A percentile compares a stretch with the other conserved stretches of the same genome.
These are phyloP conservation scores for Nadsonia commutata DNA, from an alignment of 1,139 yeast genomes.

Conservation along the genomic window DNA sequence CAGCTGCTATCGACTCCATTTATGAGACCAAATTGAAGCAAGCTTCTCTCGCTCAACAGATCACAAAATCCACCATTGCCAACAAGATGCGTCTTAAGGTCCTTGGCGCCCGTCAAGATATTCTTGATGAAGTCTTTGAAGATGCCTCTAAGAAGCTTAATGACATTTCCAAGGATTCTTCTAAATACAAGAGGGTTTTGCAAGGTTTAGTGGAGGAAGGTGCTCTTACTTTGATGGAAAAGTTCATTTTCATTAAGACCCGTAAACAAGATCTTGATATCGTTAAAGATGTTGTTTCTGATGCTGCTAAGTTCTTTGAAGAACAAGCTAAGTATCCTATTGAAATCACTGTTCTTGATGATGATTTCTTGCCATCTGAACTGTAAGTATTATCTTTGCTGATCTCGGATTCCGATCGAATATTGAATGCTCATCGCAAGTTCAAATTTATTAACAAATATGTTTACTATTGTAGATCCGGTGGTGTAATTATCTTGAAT, in stretches of 20 bases:
- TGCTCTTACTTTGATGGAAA: conserved; percentile 59
- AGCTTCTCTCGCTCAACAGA: conserved; percentile 86
- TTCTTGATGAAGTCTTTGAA: conserved; percentile 59
- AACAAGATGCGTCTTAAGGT: conserved; percentile 90
- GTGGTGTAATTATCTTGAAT: conserved; percentile 70
- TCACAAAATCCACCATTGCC: conserved; percentile 85
- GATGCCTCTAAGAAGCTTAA: conserved; percentile 51
- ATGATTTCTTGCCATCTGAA: conserved; percentile 25
- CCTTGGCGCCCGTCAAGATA: conserved; percentile 72
- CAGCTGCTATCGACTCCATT: conserved; percentile 68
- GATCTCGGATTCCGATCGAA: neutral
- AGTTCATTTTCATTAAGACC: conserved; percentile 46
- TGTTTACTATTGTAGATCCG: conserved; percentile 30
- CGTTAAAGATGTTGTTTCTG: conserved; percentile 31
- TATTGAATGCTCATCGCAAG: too few species aligned
- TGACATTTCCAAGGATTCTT: conserved; percentile 35
- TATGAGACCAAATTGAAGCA: conserved; percentile 81
- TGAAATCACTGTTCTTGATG: conserved; percentile 35
- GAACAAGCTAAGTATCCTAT: conserved; percentile 25
- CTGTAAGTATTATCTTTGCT: conserved; percentile 8
- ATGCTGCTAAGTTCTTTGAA: conserved; percentile 49
- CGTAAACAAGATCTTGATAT: conserved; percentile 53
- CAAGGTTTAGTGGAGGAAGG: conserved; percentile 78
- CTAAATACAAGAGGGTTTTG: conserved; percentile 54
- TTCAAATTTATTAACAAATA: too few species aligned